phyloP scores from a whole-genome alignment of 1,139 yeast genomes.

The Dujonia santamariae region DNA sequence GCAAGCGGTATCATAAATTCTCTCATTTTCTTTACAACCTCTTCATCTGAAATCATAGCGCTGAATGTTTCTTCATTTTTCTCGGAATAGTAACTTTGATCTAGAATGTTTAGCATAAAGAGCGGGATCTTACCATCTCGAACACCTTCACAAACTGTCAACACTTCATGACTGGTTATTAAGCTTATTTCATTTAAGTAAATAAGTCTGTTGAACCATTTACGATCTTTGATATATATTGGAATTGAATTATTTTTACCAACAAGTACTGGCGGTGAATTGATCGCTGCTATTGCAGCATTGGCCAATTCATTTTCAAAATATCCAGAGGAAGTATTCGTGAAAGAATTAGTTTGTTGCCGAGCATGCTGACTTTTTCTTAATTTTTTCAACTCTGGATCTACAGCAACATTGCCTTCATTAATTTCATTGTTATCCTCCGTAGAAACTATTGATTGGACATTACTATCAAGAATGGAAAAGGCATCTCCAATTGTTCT shows the following conservation, averaged over 20 bases:
- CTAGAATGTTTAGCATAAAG: conserved; percentile 38
- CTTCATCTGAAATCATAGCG: conserved; percentile 26
- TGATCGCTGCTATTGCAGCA: conserved; percentile 36
- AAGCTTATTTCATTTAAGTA: conserved; percentile 27
- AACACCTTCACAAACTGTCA: conserved; percentile 37
- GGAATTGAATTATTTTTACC: conserved; percentile 22
- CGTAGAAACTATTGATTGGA: no score
- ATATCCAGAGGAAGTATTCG: conserved; percentile 14
- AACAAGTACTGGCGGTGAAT: conserved; percentile 27
- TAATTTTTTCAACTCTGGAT: conserved; percentile 28
- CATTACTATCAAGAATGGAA: no score
- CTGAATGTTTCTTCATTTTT: conserved; percentile 15
- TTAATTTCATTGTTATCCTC: conserved; percentile 9
- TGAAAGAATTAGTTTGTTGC: conserved; percentile 7
- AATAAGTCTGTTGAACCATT: conserved; percentile 38
- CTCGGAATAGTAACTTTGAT: conserved; percentile 29
- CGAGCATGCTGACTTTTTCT: conserved; percentile 12
- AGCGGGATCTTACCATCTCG: conserved; percentile 39
- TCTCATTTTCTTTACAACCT: conserved; percentile 31
- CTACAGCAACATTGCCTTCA: conserved; percentile 25
- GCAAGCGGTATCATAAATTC: conserved; percentile 39
- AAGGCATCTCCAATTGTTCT: no score
- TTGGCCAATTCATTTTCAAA: conserved; percentile 30
- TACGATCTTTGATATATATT: conserved; percentile 36
- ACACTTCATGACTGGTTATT: conserved; percentile 31